phyloP scores from a whole-genome alignment of 805 yeast species.

The Starmera pachycereana region DNA sequence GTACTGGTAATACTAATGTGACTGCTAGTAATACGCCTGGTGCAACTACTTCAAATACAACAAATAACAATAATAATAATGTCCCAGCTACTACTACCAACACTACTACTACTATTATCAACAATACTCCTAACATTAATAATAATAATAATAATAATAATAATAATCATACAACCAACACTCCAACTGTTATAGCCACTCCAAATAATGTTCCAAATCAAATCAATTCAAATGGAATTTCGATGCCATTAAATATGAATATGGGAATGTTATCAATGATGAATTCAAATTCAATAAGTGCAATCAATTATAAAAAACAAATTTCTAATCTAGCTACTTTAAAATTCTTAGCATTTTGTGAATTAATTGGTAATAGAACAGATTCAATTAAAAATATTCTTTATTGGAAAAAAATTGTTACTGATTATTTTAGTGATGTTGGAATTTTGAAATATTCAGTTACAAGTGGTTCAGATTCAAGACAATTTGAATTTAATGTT shows the following conservation, averaged over 20 bases:
- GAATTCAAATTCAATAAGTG: slow-evolving; percentile 4
- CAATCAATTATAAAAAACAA: slow-evolving; percentile 24
- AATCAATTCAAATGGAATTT: background rate
- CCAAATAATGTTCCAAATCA: background rate
- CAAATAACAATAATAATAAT: too few relatives aligned
- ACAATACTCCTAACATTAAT: too few relatives aligned
- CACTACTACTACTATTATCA: too few relatives aligned
- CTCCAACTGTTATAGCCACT: too few relatives aligned
- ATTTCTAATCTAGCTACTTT: slow-evolving; percentile 41
- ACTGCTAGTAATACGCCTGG: background rate
- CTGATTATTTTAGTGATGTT: slow-evolving; percentile 41
- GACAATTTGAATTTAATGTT: slow-evolving; percentile 55
- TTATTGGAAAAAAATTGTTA: slow-evolving; percentile 40
- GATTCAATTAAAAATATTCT: slow-evolving; percentile 33
- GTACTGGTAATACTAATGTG: background rate
- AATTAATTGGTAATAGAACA: slow-evolving; percentile 31
- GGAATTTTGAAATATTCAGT: slow-evolving; percentile 39
- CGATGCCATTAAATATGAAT: background rate
- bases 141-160: too few relatives aligned
- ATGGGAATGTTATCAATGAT: background rate
- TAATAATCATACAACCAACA: too few relatives aligned
- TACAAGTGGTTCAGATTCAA: slow-evolving; percentile 32
- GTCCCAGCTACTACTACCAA: too few relatives aligned
- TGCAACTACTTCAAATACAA: background rate
- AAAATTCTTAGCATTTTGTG: slow-evolving; percentile 39